Evolutionary conservation across 805 yeast genomes (phyloP), one percentile per base, ranked within the genome.

Genomic region (Yamadazyma tumulicola): DNA sequence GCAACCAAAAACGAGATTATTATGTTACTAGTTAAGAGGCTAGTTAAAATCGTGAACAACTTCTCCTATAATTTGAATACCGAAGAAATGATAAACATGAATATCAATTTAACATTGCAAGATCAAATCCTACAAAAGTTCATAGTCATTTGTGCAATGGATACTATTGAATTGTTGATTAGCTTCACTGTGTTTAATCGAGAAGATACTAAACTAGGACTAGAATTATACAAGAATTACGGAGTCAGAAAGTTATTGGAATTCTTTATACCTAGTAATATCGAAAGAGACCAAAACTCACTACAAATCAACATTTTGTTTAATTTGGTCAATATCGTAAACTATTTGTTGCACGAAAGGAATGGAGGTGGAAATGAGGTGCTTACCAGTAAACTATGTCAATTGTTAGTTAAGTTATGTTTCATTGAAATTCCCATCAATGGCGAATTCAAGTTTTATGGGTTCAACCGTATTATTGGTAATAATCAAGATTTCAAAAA

Each of bases 401-500:
- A 50, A 19, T 50, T 66, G 4, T 41, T 72, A 15, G 37, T 68
- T 14, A 55, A 61, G 27, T 49, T 67, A 9, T 46, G 69, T 18
- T 49, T 67, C 10, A 66, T 68, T 16, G 78, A 72, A 6, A 49
- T 69, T 3, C 66, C 68, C 0, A 46, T 59, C 17, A 54, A 55
- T 26, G 56, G 55, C 4, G 71, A 65, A 39, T 67, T 73, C 46
- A 57, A 64, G 45, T 59, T 75, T 29, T 73, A 60, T 45, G 84
- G 85, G 0, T 54, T 80, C 30, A 79, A 75, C 48, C 49, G 81
- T 38, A 41, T 65, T 3, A 34, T 75, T 19, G 85, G 85, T 0
- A 72, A 74, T 43, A 75, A 74, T 39, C 36, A 42, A 1, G 75
- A 72, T 46, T 56, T 65, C 19, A 42, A 41, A 9, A 59, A 73